Percentiles rank a stretch among this genome's conserved stretches.
phyloP scores from a whole-genome alignment of 2,329 filamentous ascomycete species.

The Cladosporium austrohemisphaericum region DNA sequence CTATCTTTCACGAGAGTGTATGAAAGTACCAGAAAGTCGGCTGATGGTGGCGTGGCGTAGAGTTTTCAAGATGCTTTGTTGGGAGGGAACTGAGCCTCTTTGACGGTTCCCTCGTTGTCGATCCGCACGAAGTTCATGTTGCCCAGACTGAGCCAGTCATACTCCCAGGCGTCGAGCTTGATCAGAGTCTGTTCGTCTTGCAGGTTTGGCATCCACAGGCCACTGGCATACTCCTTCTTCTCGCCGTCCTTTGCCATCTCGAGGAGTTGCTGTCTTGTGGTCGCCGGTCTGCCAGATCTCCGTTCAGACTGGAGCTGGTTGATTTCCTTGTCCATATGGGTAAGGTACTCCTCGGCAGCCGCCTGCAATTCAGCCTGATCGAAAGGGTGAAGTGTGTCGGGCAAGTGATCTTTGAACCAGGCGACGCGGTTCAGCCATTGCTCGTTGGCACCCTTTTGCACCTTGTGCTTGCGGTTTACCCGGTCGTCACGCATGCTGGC shows the following conservation, averaged over 20 bases:
- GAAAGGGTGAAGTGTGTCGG: conserved; percentile 43
- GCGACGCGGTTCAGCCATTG: conserved; percentile 60
- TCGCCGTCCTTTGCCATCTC: conserved; percentile 67
- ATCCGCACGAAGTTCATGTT: conserved; percentile 75
- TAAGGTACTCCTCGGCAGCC: conserved; percentile 45
- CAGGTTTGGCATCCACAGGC: conserved; percentile 84
- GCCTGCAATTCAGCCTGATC: conserved; percentile 55
- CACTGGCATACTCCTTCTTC: conserved; percentile 74
- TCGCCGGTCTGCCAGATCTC: conserved; percentile 74
- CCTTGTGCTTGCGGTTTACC: conserved; percentile 66
- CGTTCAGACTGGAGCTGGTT: conserved; percentile 62
- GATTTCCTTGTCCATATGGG: conserved; percentile 69
- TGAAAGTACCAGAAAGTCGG: too few relatives aligned
- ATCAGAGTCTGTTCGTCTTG: conserved; percentile 61
- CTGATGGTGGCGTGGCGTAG: too few relatives aligned
- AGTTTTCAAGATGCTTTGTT: conserved; percentile 38
- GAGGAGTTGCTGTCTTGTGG: conserved; percentile 71
- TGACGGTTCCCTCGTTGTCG: conserved; percentile 59
- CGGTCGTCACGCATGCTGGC: conserved; percentile 80
- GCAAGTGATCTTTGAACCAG: conserved; percentile 60
- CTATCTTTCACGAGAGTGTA: too few relatives aligned
- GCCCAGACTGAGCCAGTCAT: conserved; percentile 75
- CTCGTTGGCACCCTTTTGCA: conserved; percentile 67
- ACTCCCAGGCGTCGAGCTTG: conserved; percentile 71
- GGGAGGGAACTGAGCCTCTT: conserved; percentile 75